A percentile compares a stretch with the other conserved stretches of the same genome.
These are phyloP conservation scores for Nothopassalora personata DNA, from an alignment of 2,329 filamentous ascomycete species.

Conservation along the genomic window DNA sequence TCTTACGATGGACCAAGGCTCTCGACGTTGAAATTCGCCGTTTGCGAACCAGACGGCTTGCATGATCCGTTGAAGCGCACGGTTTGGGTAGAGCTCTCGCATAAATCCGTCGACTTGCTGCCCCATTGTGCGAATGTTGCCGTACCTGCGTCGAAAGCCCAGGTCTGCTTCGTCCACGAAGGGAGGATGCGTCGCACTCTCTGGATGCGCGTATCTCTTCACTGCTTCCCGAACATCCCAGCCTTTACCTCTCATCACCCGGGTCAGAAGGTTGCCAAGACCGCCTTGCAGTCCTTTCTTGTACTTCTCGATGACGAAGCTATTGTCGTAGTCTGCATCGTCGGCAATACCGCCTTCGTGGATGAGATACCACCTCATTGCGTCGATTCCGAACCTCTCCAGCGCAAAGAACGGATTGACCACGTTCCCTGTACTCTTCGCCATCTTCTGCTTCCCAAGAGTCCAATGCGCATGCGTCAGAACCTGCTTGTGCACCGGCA, in stretches of 20 bases:
- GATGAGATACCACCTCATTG: constrained; percentile 83
- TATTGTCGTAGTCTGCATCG: constrained; percentile 83
- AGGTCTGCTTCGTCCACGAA: not conserved
- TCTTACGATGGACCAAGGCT: constrained; percentile 62
- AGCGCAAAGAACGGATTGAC: constrained; percentile 92
- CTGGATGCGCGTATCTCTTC: constrained; percentile 23
- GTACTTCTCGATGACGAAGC: constrained; percentile 67
- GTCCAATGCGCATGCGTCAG: constrained; percentile 95
- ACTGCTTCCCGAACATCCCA: constrained; percentile 52
- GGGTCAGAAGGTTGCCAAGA: constrained; percentile 72
- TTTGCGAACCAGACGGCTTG: constrained; percentile 60
- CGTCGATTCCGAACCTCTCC: constrained; percentile 80
- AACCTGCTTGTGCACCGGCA: constrained; percentile 72
- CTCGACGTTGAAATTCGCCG: constrained; percentile 57
- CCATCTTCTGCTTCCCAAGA: constrained; percentile 88
- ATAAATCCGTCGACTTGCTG: constrained; percentile 51
- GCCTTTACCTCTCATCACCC: constrained; percentile 52
- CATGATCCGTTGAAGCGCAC: constrained; percentile 62
- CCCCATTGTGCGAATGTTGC: constrained; percentile 30
- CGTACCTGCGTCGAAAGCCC: not conserved
- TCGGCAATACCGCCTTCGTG: constrained; percentile 69
- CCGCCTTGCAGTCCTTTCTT: constrained; percentile 71
- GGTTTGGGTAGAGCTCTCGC: constrained; percentile 58
- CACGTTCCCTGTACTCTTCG: constrained; percentile 89
- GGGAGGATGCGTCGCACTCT: not conserved